Base-by-base conservation (phyloP, 352 stramenopile genomes). In the Blastocystis sp. region DNA sequence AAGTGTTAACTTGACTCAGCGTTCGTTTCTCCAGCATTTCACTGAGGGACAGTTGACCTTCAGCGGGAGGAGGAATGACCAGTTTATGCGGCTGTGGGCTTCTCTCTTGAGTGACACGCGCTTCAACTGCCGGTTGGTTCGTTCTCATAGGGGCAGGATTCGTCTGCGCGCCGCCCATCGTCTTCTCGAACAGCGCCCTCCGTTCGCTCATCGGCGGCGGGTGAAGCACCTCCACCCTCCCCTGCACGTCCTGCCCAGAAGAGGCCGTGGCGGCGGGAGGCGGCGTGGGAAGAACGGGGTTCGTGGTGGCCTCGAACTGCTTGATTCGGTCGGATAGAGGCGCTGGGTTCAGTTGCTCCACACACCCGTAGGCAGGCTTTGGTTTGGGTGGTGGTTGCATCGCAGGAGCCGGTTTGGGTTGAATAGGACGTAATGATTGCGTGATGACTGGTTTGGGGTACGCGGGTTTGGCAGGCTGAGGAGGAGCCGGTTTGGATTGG, bases 11-110 rank as follows among this genome's bases (percentile, higher is more conserved):
- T 71, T 24, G 64, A 71, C 40, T 71, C 48, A 14, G 6, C 48
- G 48, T 14, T 57, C 48, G 48, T 57, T 84, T 84, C 54, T 84
- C 24, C 19, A 84, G 21, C 74, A 84, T 84, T 69, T 84, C 74
- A 3, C 4, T 38, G 21, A 84, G 74, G 10, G 74, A 84, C 4
- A 84, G 34, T 69, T 84, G 74, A 40, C 74, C 74, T 38, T 54
- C 52, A 45, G 43, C 61, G 10, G 74, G 14, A 28, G 19, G 7
- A 14, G 74, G 74, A 1, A 84, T 70, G n/a, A 42, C 45, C 52
- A 84, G 45, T 57, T 84, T 84, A 4, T 63, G 34, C 3, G 74
- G 74, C 21, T 81, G 71, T 4, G 64, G 71, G 34, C 28, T 52
- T 65, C n/a, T 42, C 48, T 38, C 45, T 65, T 14, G 17, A 65